phyloP scores from a whole-genome alignment of 768 basidiomycete species.

The Lentinula sp. region DNA sequence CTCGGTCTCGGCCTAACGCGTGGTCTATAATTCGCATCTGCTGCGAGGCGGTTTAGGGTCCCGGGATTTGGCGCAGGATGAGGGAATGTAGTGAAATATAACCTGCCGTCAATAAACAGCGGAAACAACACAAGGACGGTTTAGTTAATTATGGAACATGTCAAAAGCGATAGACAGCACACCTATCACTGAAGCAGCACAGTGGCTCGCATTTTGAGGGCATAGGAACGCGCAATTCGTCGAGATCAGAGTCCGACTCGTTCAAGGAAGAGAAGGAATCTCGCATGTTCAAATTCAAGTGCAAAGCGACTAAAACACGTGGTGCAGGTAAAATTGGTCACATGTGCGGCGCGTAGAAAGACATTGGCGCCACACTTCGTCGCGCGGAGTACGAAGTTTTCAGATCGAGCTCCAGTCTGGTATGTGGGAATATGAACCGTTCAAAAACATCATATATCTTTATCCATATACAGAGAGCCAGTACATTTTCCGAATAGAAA shows the following conservation, averaged over 20 bases:
- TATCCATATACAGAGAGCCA: too few species aligned
- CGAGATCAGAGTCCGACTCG: constrained; percentile 9
- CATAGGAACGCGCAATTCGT: constrained; percentile 26
- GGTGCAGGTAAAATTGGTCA: not conserved
- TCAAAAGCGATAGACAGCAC: constrained; percentile 13
- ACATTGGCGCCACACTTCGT: not conserved
- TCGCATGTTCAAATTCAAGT: constrained; percentile 3
- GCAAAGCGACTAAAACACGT: not conserved
- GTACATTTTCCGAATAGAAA: too few species aligned
- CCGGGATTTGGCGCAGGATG: constrained; percentile 66
- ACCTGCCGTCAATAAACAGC: constrained; percentile 31
- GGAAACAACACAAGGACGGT: constrained; percentile 8
- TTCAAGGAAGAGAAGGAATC: constrained; percentile 12
- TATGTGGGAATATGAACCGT: too few species aligned
- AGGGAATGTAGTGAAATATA: constrained; percentile 88
- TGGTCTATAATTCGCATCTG: constrained; percentile 50
- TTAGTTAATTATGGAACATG: constrained; percentile 10
- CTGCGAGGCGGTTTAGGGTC: constrained; percentile 52
- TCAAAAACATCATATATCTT: too few species aligned
- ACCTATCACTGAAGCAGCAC: constrained; percentile 78
- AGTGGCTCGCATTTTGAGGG: constrained; percentile 65
- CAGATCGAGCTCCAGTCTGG: too few species aligned
- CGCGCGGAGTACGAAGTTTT: too few species aligned
- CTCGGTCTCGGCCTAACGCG: constrained; percentile 55
- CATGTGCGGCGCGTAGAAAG: not conserved